These are phyloP conservation scores for Pseudogymnoascus sp. DNA, from an alignment of 2,329 filamentous ascomycete genomes.

Conservation along the genomic window DNA sequence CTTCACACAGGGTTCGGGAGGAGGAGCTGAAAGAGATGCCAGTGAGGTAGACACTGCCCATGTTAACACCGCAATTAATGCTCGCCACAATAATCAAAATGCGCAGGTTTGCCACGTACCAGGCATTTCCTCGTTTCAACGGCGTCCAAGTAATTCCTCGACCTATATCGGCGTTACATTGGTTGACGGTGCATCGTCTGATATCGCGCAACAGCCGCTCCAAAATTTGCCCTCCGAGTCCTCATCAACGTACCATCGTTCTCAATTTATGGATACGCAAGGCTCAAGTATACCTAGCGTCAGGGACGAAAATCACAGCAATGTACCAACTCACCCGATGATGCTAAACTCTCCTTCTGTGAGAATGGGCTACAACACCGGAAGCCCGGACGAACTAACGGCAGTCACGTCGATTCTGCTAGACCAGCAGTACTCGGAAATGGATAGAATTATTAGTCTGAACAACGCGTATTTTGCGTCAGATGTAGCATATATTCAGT, in stretches of 20 bases:
- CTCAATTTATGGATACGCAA: not conserved
- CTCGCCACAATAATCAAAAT: not conserved
- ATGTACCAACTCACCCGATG: conserved; percentile 9
- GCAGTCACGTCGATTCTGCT: conserved; percentile 22
- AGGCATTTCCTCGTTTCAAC: not conserved
- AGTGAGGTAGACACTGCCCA: not conserved
- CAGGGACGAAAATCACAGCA: conserved; percentile 1
- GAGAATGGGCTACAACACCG: conserved; percentile 5
- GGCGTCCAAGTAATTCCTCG: not conserved
- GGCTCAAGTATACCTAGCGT: not conserved
- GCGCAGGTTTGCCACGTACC: not conserved
- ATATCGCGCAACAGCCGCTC: not conserved
- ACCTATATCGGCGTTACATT: not conserved
- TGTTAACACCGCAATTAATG: not conserved
- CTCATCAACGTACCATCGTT: not conserved
- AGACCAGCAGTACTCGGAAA: conserved; percentile 24
- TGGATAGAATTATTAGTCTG: conserved; percentile 27
- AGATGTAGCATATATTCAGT: conserved; percentile 3
- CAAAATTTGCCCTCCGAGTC: not conserved
- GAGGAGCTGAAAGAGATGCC: not conserved
- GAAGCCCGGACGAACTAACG: conserved; percentile 19
- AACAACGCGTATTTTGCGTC: conserved; percentile 13
- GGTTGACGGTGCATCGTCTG: not conserved
- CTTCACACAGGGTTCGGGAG: not conserved
- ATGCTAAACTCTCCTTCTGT: conserved; percentile 12